Conservation (phyloP, 2,329 filamentous ascomycete genomes). For the Epichloe brachyelytri region DNA sequence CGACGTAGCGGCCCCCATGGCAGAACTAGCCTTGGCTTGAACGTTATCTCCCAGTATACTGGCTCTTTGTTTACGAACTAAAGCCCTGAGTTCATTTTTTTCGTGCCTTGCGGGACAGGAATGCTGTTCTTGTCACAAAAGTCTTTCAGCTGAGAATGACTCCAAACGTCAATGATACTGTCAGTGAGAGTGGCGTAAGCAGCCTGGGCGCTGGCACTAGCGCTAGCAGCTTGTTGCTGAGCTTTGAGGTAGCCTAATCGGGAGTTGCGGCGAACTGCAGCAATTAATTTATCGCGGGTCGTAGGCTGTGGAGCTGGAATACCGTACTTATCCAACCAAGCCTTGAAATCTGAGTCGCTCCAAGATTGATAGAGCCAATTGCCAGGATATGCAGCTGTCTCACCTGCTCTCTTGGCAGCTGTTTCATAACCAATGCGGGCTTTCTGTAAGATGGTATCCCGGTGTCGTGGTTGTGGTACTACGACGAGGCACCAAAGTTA, state of each 20-base stretch:
- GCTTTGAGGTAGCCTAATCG: constrained; percentile 60
- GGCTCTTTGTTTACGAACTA: constrained; percentile 78
- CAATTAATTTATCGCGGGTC: constrained; percentile 76
- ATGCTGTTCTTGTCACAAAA: constrained; percentile 88
- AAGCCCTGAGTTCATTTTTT: constrained; percentile 78
- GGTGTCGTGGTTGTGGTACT: constrained; percentile 75
- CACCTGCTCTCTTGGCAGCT: constrained; percentile 58
- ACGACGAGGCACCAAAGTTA: not conserved
- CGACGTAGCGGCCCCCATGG: constrained; percentile 59
- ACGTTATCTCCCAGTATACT: constrained; percentile 55
- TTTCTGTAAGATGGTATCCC: constrained; percentile 67
- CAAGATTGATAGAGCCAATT: constrained; percentile 89
- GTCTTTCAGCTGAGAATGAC: constrained; percentile 77
- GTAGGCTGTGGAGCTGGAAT: constrained; percentile 75
- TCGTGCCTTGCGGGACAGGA: constrained; percentile 77
- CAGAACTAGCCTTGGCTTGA: constrained; percentile 41
- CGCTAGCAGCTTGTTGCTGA: constrained; percentile 46
- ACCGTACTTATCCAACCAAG: constrained; percentile 82
- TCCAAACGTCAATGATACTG: constrained; percentile 78
- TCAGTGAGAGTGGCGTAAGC: constrained; percentile 69
- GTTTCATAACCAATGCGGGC: constrained; percentile 71
- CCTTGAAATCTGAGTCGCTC: constrained; percentile 87
- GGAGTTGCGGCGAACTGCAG: constrained; percentile 80
- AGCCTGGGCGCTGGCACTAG: constrained; percentile 51
- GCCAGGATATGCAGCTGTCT: constrained; percentile 77